phyloP scores from a whole-genome alignment of 208 protist genomes.

The Strigomonas culicis region DNA sequence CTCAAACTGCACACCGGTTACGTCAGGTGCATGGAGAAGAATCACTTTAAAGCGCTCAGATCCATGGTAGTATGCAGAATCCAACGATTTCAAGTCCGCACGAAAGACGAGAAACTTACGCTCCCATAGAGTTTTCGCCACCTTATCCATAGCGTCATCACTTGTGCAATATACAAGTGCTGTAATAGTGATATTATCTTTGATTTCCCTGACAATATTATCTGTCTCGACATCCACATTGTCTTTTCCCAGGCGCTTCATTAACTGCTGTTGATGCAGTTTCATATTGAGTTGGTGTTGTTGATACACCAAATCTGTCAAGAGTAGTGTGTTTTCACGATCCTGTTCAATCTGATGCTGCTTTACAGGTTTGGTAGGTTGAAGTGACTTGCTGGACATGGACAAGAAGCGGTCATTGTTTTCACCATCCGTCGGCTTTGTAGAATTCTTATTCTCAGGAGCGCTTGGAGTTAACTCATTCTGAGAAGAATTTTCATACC shows the following conservation, averaged over 20 bases:
- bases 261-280: conserved; percentile 25
- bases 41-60: conserved; percentile 65
- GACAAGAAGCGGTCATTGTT: conserved; percentile 2
- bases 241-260: background rate
- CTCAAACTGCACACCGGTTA: conserved; percentile 23
- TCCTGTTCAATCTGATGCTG: conserved; percentile 23
- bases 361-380: background rate
- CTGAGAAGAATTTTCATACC: background rate
- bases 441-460: too few species aligned
- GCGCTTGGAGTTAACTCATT: too few species aligned
- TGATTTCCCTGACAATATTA: background rate
- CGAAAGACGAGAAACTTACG: conserved; percentile 54
- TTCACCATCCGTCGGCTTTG: background rate
- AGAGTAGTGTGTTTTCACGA: conserved; percentile 29
- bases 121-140: conserved; percentile 46
- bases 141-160: conserved; percentile 15
- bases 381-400: background rate
- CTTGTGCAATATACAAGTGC: conserved; percentile 52
- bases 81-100: conserved; percentile 26
- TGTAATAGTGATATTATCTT: conserved; percentile 42
- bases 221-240: background rate
- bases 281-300: conserved; percentile 33
- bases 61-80: conserved; percentile 37
- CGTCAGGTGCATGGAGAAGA: conserved; percentile 52
- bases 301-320: conserved; percentile 30